Evolutionary conservation across 2,329 filamentous ascomycete species (phyloP).

Genomic region (Fusarium miscanthi): DNA sequence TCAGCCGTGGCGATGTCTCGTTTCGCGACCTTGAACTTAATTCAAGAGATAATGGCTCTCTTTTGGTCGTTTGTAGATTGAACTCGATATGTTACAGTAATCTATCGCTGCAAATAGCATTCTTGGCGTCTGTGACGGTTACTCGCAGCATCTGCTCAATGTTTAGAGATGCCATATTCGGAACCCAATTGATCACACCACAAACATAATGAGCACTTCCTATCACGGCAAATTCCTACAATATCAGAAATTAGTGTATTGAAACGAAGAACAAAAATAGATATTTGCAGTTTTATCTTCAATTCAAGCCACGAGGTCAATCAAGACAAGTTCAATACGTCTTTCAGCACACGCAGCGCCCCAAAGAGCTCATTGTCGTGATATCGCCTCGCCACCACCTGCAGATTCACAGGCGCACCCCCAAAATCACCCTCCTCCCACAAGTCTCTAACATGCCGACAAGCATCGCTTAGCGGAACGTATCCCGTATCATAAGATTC

Average conservation of each 20-base stretch:
- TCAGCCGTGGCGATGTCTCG: background rate
- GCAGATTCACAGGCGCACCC: slow-evolving; percentile 49
- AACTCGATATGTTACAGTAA: no score
- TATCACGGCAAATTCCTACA: background rate
- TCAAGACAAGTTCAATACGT: slow-evolving; percentile 11
- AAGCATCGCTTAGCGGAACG: slow-evolving; percentile 47
- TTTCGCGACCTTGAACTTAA: no score
- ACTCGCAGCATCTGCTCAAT: background rate
- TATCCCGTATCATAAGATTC: slow-evolving; percentile 42
- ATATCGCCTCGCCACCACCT: slow-evolving; percentile 49
- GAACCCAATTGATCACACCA: no score
- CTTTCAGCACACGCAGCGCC: slow-evolving; percentile 40
- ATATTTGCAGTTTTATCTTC: fast-evolving
- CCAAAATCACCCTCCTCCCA: slow-evolving; percentile 50
- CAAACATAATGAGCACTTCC: fast-evolving
- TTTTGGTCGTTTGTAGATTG: background rate
- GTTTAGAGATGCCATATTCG: fast-evolving
- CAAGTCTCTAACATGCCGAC: slow-evolving; percentile 46
- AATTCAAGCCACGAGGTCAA: background rate
- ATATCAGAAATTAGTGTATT: fast-evolving
- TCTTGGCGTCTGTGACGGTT: background rate
- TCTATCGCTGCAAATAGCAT: background rate
- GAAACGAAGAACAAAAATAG: background rate
- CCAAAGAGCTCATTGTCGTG: slow-evolving; percentile 52
- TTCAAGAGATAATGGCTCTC: background rate